These are phyloP conservation scores for Euphorbia peplus DNA, from an alignment of 345 rosid genomes.

Conservation along the genomic window DNA sequence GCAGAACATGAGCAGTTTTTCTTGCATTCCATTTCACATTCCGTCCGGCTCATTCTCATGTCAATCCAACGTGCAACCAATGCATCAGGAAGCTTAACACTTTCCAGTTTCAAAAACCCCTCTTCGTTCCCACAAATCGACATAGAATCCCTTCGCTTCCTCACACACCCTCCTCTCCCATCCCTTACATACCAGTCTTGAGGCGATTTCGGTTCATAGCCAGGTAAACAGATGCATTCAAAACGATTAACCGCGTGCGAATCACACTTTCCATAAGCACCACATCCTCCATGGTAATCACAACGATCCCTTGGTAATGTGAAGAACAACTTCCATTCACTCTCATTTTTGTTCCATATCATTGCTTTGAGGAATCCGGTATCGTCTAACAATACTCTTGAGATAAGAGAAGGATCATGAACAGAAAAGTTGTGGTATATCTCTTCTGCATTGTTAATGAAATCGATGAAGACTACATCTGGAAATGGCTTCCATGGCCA, in stretches of 20 bases:
- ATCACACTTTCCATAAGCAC: slow-evolving; percentile 2
- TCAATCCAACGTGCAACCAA: too few relatives aligned
- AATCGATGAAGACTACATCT: background rate
- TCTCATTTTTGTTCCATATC: background rate
- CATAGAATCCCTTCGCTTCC: background rate
- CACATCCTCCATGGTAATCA: background rate
- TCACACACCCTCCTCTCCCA: background rate
- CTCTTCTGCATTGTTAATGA: background rate
- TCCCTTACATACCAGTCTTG: background rate
- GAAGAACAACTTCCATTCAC: background rate
- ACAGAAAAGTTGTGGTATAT: background rate
- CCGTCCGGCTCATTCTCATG: too few relatives aligned
- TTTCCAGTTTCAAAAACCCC: too few relatives aligned
- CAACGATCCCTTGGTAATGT: background rate
- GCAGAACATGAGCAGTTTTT: too few relatives aligned
- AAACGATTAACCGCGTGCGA: background rate
- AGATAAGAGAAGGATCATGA: background rate
- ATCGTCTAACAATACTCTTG: background rate
- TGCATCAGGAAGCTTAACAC: too few relatives aligned
- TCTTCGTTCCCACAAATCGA: background rate
- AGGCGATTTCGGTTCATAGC: background rate
- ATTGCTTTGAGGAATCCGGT: background rate
- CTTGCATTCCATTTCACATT: too few relatives aligned
- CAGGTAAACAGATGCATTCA: background rate
- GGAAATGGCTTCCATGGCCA: slow-evolving; percentile 12